Evolutionary conservation across 176 grass and related monocot genomes (phyloP).

Genomic region (Aegilops tauschii): DNA sequence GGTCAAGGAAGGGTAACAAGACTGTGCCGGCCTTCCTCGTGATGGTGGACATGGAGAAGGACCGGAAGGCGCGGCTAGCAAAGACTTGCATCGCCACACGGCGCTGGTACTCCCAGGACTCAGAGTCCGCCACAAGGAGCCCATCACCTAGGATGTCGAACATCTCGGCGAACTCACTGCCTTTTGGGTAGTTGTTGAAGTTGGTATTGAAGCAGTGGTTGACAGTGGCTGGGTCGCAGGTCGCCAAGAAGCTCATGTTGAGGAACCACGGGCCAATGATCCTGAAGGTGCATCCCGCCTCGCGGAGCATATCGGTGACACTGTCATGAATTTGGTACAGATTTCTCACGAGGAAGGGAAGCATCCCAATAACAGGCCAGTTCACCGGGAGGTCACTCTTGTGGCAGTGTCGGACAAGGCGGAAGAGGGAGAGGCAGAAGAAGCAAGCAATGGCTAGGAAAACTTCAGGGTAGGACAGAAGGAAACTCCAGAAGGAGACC

Average conservation of each 20-base stretch:
- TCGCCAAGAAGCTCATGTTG: conserved; percentile 47
- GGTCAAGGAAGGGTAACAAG: conserved; percentile 54
- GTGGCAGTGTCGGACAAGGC: conserved; percentile 2
- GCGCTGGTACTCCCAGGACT: conserved; percentile 60
- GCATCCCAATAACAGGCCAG: conserved; percentile 69
- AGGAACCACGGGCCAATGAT: conserved; percentile 51
- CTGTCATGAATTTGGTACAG: conserved; percentile 50
- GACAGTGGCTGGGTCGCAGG: conserved; percentile 61
- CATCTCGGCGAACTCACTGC: conserved; percentile 54
- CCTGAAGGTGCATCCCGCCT: conserved; percentile 38
- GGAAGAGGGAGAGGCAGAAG: conserved; percentile 41
- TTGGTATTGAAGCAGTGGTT: conserved; percentile 54
- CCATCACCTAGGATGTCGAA: conserved; percentile 62
- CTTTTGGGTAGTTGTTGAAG: conserved; percentile 61
- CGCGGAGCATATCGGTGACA: conserved; percentile 16
- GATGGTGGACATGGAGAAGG: conserved; percentile 39
- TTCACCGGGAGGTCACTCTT: conserved; percentile 25
- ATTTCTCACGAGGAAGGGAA: conserved; percentile 30
- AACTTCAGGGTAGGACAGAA: conserved; percentile 52
- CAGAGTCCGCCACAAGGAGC: conserved; percentile 51
- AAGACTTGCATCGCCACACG: conserved; percentile 39
- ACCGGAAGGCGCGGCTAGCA: conserved; percentile 40
- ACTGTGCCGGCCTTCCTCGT: conserved; percentile 27
- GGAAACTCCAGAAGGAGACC: conserved; percentile 22
- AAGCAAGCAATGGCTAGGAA: conserved; percentile 54